Percentiles rank a stretch among this genome's conserved stretches.
Conservation (phyloP, 352 stramenopile genomes). For the Phytophthora tubulina region DNA sequence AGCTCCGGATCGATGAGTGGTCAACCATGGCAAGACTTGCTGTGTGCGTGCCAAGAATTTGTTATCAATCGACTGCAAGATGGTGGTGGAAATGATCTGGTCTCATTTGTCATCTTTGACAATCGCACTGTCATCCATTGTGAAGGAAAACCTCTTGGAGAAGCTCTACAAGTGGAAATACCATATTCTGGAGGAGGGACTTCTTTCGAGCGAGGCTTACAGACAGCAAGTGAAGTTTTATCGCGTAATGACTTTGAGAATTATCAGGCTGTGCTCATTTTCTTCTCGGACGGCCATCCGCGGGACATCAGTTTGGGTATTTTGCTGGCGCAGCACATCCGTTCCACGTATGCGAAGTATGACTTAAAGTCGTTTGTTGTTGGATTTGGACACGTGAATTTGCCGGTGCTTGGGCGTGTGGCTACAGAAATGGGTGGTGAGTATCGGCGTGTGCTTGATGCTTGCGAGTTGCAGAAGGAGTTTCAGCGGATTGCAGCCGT, state of each 20-base stretch:
- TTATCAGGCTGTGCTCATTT: constrained; percentile 52
- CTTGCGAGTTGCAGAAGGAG: constrained; percentile 33
- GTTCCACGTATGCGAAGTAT: constrained; percentile 59
- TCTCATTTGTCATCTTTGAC: constrained; percentile 50
- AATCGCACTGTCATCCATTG: constrained; percentile 24
- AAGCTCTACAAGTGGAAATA: constrained; percentile 10
- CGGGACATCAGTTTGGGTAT: constrained; percentile 41
- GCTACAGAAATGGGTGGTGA: constrained; percentile 56
- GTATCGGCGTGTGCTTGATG: constrained; percentile 49
- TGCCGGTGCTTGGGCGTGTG: constrained; percentile 55
- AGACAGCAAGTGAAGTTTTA: constrained; percentile 61
- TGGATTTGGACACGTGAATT: constrained; percentile 68
- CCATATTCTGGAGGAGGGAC: constrained; percentile 54
- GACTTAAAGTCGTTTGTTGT: constrained; percentile 67
- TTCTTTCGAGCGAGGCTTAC: constrained; percentile 47
- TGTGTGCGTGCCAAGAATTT: constrained; percentile 41
- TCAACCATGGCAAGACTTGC: constrained; percentile 38
- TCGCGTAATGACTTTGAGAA: constrained; percentile 62
- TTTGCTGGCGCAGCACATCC: constrained; percentile 55
- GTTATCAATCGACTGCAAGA: constrained; percentile 31
- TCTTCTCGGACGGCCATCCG: constrained; percentile 60
- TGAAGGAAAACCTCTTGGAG: constrained; percentile 24
- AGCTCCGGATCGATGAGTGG: constrained; percentile 52
- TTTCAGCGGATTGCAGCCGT: constrained; percentile 44
- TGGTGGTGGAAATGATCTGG: constrained; percentile 36